These are phyloP conservation scores for Sophora flavescens DNA, from an alignment of 306 rosid genomes.

Conservation along the genomic window DNA sequence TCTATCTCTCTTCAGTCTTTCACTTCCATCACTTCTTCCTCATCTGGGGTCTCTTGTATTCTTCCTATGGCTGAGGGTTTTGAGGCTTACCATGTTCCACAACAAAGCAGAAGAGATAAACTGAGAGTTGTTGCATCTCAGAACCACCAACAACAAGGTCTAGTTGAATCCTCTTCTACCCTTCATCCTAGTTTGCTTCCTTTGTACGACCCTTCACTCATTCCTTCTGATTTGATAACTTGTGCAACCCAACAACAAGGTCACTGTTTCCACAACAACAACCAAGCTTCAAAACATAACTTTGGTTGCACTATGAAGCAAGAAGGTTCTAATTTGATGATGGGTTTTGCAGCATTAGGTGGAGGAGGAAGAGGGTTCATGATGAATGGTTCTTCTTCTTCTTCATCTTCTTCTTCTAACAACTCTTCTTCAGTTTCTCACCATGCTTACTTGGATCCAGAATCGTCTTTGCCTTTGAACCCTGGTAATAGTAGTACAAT, in stretches of 20 bases:
- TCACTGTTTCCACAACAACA: conserved; percentile 6
- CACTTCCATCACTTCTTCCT: conserved; percentile 16
- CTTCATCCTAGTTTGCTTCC: conserved; percentile 49
- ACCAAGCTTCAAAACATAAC: conserved; percentile 34
- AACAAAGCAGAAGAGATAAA: conserved; percentile 90
- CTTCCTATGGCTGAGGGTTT: conserved; percentile 81
- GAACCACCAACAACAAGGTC: conserved; percentile 49
- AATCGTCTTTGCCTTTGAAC: conserved; percentile 50
- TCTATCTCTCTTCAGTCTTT: neutral
- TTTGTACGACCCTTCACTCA: conserved; percentile 67
- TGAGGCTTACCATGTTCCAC: conserved; percentile 90
- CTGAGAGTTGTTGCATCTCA: conserved; percentile 63
- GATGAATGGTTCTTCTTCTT: conserved; percentile 48
- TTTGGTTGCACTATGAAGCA: conserved; percentile 41
- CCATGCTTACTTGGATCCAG: conserved; percentile 59
- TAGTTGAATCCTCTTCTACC: conserved; percentile 39
- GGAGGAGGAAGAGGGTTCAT: conserved; percentile 1
- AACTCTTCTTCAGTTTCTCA: conserved; percentile 50
- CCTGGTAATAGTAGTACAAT: conserved; percentile 33
- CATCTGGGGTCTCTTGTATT: neutral
- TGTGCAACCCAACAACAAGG: conserved; percentile 11
- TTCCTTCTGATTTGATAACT: conserved; percentile 59
- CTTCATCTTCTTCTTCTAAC: conserved; percentile 49
- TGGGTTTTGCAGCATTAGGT: conserved; percentile 53
- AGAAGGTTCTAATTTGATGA: conserved; percentile 58